Evolutionary conservation across 768 basidiomycete genomes (phyloP), one percentile per base, ranked within the genome.

Genomic region (Calocybe gangraenosa): DNA sequence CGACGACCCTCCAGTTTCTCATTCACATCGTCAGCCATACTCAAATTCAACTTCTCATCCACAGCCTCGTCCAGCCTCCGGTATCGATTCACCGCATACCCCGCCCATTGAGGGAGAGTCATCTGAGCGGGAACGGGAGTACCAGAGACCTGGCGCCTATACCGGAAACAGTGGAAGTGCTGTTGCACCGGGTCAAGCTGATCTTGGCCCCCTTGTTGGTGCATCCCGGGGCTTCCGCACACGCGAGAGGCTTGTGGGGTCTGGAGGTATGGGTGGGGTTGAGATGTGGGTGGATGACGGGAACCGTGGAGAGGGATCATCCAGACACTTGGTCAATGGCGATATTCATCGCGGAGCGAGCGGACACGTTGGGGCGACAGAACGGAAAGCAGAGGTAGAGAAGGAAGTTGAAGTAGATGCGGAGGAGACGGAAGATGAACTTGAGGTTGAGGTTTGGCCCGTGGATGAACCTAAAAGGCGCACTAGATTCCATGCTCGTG

Each of bases 131-230:
- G n/a, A n/a, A n/a, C 5, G 25, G 25, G 25, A 28, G 25, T 11
- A 11, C 25, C 25, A 28, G 25, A 11, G 25, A 11, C 11, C 25
- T 6, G 25, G n/a, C n/a, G n/a, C n/a, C n/a, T n/a, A 17, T 15
- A 13, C 32, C 17, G 35, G 37, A 34, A 34, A 40, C 21, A 21
- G 36, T 4, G 37, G 18, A n/a, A 28, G 37, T 17, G 37, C 44
- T 20, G 37, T 10, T 14, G 30, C 10, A 18, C 46, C n/a, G 21
- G 30, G 17, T 37, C 9, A 41, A 11, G 50, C 73, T 0, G 76
- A 86, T 58, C 55, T 87, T 1, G 85, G 85, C 11, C 85, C 85
- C 4, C 63, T 87, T 21, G 64, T 87, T 0, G 85, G 82, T 11
- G 55, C 59, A 19, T 65, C 75, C 49, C 65, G 85, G 3, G 83